A percentile compares a stretch with the other conserved stretches of the same genome.
These are phyloP conservation scores for Colletotrichum orchidophilum DNA, from an alignment of 2,329 filamentous ascomycete genomes.

Conservation along the genomic window DNA sequence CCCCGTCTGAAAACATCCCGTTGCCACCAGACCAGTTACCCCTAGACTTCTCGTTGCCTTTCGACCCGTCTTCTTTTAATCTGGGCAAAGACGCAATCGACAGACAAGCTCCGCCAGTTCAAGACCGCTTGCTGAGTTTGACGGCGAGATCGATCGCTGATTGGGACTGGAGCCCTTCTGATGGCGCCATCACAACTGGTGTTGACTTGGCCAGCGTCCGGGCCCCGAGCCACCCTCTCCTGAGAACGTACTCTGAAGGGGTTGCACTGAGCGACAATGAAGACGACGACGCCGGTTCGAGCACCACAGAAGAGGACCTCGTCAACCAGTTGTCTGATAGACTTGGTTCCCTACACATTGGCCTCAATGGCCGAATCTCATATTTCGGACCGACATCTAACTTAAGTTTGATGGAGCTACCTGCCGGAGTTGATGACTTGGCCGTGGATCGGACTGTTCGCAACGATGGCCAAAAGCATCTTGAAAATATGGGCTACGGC, in stretches of 20 bases:
- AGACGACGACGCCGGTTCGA: constrained; percentile 31
- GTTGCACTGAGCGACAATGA: constrained; percentile 33
- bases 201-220: neutral
- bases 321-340: constrained; percentile 41
- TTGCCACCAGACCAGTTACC: neutral
- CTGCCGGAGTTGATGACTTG: constrained; percentile 34
- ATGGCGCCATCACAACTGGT: neutral
- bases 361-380: constrained; percentile 36
- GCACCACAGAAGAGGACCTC: constrained; percentile 33
- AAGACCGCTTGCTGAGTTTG: neutral
- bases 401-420: constrained; percentile 40
- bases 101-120: neutral
- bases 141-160: neutral
- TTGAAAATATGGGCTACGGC: constrained; percentile 37
- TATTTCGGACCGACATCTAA: constrained; percentile 42
- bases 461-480: constrained; percentile 38
- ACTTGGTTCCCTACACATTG: constrained; percentile 39
- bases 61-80: neutral
- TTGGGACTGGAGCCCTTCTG: constrained; percentile 11
- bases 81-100: neutral
- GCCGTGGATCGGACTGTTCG: constrained; percentile 39
- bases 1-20: neutral
- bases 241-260: constrained; percentile 11
- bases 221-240: neutral
- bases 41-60: neutral